These are phyloP conservation scores for Rhododendron vialii DNA, from an alignment of 148 eudicot species.

Conservation along the genomic window DNA sequence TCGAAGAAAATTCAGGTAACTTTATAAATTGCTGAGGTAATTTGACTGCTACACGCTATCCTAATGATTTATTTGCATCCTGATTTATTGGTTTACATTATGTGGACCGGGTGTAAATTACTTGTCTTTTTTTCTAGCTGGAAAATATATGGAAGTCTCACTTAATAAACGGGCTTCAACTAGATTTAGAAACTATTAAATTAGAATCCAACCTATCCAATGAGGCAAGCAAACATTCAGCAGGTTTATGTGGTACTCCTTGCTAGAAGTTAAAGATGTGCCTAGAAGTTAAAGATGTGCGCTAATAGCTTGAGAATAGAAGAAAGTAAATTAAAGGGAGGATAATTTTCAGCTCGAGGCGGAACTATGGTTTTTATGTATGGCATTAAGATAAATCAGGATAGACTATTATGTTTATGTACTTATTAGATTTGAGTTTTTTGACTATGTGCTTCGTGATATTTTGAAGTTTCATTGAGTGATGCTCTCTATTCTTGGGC, in stretches of 20 bases:
- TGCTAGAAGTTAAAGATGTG: neutral
- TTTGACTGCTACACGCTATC: neutral
- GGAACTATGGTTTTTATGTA: neutral
- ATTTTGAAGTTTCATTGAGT: neutral
- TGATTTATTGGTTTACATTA: neutral
- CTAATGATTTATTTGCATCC: neutral
- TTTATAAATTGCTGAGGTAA: neutral
- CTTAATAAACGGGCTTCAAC: neutral
- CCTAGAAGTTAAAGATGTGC: neutral
- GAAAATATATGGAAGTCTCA: neutral
- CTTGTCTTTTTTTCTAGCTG: neutral
- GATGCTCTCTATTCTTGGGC: neutral
- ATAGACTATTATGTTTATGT: neutral
- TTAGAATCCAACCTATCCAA: neutral
- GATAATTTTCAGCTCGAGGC: neutral
- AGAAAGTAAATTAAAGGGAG: neutral
- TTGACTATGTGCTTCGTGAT: neutral
- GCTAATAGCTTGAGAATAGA: neutral
- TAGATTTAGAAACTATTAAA: neutral
- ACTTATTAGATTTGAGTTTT: neutral
- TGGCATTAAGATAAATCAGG: neutral
- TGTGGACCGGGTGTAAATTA: neutral
- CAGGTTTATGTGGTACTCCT: neutral
- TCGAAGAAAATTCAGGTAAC: conserved; percentile 54
- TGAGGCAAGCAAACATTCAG: neutral